phyloP scores from a whole-genome alignment of 202 grass and related monocot species.

The Alloteropsis angusta region DNA sequence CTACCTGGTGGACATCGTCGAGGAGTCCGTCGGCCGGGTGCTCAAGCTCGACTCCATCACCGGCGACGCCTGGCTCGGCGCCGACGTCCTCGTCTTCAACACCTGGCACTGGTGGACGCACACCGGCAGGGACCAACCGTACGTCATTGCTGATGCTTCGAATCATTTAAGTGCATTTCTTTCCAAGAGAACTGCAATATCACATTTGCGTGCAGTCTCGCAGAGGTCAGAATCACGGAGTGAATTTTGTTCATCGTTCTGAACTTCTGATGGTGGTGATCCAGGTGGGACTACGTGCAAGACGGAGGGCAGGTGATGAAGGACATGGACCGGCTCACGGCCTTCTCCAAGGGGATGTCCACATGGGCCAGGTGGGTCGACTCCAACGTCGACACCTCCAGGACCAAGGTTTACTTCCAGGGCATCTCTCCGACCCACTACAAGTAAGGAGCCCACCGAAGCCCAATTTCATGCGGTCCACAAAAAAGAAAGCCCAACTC shows the following conservation, averaged over 20 bases:
- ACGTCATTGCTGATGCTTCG: too few relatives aligned
- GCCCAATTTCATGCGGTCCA: not conserved
- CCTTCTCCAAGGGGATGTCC: conserved; percentile 77
- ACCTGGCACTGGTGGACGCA: conserved; percentile 99
- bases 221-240: too few relatives aligned
- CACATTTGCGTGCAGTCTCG: too few relatives aligned
- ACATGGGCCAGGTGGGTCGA: conserved; percentile 97
- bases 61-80: conserved; percentile 62
- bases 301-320: conserved; percentile 55
- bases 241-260: not conserved
- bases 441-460: conserved; percentile 28
- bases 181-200: too few relatives aligned
- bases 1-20: conserved; percentile 83
- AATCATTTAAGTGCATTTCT: too few relatives aligned
- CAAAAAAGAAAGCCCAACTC: not conserved
- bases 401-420: conserved; percentile 77
- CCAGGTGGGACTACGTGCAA: conserved; percentile 87
- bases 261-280: not conserved
- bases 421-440: conserved; percentile 94
- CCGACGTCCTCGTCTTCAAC: conserved; percentile 79
- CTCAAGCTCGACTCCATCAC: conserved; percentile 75
- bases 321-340: conserved; percentile 85
- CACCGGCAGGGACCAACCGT: conserved; percentile 81
- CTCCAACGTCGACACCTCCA: conserved; percentile 56
- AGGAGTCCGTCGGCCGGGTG: conserved; percentile 55